These are phyloP conservation scores for Talaromyces borbonicus DNA, from an alignment of 495 filamentous ascomycete genomes.

Conservation along the genomic window DNA sequence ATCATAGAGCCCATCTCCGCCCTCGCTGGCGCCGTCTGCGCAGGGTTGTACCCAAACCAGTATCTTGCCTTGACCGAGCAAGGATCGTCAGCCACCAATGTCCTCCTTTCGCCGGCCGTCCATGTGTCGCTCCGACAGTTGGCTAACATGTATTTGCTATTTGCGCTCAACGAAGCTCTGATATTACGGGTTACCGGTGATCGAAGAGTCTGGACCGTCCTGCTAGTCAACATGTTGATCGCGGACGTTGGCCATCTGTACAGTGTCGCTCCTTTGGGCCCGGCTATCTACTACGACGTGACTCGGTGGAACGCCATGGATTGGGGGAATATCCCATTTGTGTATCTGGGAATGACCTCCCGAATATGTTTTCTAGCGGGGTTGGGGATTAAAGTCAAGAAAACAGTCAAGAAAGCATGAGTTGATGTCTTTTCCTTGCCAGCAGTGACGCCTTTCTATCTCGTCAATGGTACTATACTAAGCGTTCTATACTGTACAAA, in stretches of 20 bases:
- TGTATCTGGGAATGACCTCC: constrained; percentile 48
- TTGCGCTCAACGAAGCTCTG: constrained; percentile 60
- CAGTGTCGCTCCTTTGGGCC: constrained; percentile 40
- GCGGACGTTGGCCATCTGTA: constrained; percentile 62
- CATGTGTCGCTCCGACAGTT: constrained; percentile 33
- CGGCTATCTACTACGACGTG: constrained; percentile 45
- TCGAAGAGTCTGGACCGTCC: constrained; percentile 50
- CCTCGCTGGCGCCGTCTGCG: constrained; percentile 55
- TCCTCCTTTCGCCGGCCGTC: constrained; percentile 15
- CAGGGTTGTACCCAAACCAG: constrained; percentile 41
- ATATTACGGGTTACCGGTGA: constrained; percentile 54
- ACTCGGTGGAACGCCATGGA: constrained; percentile 54
- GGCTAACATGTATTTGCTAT: constrained; percentile 29
- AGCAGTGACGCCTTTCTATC: too few relatives aligned
- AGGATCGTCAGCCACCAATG: constrained; percentile 29
- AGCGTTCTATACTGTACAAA: too few relatives aligned
- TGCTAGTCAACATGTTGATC: constrained; percentile 51
- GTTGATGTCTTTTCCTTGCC: too few relatives aligned
- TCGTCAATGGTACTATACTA: too few relatives aligned
- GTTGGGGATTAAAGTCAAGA: constrained; percentile 28
- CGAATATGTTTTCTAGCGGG: constrained; percentile 42
- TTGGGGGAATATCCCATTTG: constrained; percentile 53
- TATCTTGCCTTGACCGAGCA: constrained; percentile 51
- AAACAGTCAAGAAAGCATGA: background rate
- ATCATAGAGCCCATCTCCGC: constrained; percentile 56